These are phyloP conservation scores for Alternaria gaisen DNA, from an alignment of 2,329 filamentous ascomycete species.

Conservation along the genomic window DNA sequence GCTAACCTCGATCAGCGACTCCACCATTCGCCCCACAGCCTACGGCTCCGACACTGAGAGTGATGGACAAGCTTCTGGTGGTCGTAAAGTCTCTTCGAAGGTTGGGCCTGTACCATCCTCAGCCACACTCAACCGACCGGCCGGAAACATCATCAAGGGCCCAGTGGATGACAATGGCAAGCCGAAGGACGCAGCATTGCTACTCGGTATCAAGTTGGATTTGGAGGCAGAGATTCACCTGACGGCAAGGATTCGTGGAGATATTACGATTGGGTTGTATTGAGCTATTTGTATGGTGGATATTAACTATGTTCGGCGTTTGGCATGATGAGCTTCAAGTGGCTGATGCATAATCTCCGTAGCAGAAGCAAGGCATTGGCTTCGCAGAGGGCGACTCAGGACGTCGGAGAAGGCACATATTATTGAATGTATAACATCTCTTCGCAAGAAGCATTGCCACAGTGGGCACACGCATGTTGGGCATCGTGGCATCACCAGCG, in stretches of 20 bases:
- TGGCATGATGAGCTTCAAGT: neutral
- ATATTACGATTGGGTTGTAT: conserved; percentile 68
- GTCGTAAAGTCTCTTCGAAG: conserved; percentile 46
- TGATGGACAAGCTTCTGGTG: conserved; percentile 52
- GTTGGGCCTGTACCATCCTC: conserved; percentile 49
- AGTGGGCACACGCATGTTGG: neutral
- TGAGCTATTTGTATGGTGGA: conserved; percentile 40
- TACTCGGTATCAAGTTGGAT: conserved; percentile 71
- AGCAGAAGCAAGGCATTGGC: neutral
- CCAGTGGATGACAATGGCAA: conserved; percentile 66
- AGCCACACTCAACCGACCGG: conserved; percentile 52
- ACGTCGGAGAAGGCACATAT: neutral
- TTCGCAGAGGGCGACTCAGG: neutral
- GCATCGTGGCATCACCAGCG: neutral
- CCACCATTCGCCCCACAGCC: conserved; percentile 39
- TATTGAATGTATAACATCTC: neutral
- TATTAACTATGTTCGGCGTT: neutral
- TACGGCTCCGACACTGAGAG: conserved; percentile 52
- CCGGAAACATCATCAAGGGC: conserved; percentile 62
- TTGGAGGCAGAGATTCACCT: conserved; percentile 70
- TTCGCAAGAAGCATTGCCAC: neutral
- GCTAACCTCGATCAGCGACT: conserved; percentile 31
- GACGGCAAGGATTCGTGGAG: conserved; percentile 67
- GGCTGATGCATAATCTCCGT: neutral
- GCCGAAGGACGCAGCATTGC: conserved; percentile 65